Percentiles rank a stretch among this genome's conserved stretches.
Conservation (phyloP, 2,329 filamentous ascomycete species). For the Coniella lustricola region DNA sequence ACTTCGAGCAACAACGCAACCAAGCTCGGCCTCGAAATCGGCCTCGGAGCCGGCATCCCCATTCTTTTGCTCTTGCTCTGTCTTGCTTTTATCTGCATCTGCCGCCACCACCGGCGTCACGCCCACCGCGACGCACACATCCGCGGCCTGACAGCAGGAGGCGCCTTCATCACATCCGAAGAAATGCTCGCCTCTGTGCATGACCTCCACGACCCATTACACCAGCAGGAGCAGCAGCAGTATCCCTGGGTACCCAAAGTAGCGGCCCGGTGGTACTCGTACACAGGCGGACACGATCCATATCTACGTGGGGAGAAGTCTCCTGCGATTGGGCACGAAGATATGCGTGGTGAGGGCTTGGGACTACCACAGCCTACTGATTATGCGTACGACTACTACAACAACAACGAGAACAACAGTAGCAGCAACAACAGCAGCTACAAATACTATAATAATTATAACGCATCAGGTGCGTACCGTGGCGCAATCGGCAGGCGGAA, state of each 20-base stretch:
- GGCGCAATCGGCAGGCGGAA: slow-evolving; percentile 21
- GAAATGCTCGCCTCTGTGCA: slow-evolving; percentile 31
- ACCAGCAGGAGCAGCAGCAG: slow-evolving; percentile 22
- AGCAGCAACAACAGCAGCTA: slow-evolving; percentile 36
- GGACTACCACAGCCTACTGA: too few relatives aligned
- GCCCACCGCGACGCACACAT: slow-evolving; percentile 31
- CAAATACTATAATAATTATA: too few relatives aligned
- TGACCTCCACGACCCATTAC: slow-evolving; percentile 28
- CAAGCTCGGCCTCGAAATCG: slow-evolving; percentile 55
- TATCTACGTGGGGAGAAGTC: slow-evolving; percentile 34
- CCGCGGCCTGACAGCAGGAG: slow-evolving; percentile 6
- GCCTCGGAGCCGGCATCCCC: slow-evolving; percentile 56
- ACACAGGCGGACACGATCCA: slow-evolving; percentile 37
- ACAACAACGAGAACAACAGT: not conserved
- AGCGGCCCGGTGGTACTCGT: slow-evolving; percentile 30
- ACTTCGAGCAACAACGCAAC: slow-evolving; percentile 23
- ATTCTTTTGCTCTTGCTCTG: slow-evolving; percentile 39
- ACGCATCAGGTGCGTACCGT: slow-evolving; percentile 16
- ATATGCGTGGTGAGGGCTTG: slow-evolving; percentile 30
- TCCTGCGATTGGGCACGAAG: slow-evolving; percentile 39
- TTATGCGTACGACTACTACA: too few relatives aligned
- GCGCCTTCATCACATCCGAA: slow-evolving; percentile 22
- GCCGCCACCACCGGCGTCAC: slow-evolving; percentile 32
- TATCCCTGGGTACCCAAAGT: slow-evolving; percentile 25
- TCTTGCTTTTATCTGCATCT: slow-evolving; percentile 40